phyloP scores from a whole-genome alignment of 345 rosid genomes.

The Citrus medica region DNA sequence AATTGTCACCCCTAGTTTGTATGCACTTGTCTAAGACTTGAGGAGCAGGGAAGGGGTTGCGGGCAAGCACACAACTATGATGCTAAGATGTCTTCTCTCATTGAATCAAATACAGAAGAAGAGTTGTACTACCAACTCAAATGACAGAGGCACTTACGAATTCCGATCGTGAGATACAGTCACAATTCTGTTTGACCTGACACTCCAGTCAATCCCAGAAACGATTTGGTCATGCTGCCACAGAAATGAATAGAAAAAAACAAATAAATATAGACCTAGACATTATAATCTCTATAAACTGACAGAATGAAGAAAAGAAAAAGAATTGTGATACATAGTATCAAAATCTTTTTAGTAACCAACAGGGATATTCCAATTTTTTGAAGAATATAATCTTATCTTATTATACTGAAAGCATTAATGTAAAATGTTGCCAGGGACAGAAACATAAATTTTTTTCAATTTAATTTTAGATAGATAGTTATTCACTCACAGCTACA shows the following conservation, averaged over 20 bases:
- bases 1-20: background rate
- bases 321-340: background rate
- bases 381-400: too few relatives aligned
- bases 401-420: background rate
- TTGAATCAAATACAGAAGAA: background rate
- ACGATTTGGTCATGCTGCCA: conserved; percentile 97
- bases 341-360: background rate
- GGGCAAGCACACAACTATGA: too few relatives aligned
- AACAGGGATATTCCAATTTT: too few relatives aligned
- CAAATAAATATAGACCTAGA: background rate
- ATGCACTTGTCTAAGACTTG: background rate
- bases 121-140: background rate
- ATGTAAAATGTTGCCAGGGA: background rate
- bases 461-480: background rate
- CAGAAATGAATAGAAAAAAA: conserved; percentile 3
- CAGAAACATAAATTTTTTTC: too few relatives aligned
- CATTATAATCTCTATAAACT: background rate
- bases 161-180: conserved; percentile 93
- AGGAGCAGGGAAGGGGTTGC: background rate
- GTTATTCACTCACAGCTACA: background rate
- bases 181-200: conserved; percentile 74
- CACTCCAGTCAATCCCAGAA: conserved; percentile 97
- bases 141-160: conserved; percentile 64
- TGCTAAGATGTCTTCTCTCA: background rate
- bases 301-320: background rate